phyloP scores from a whole-genome alignment of 345 rosid species.

The Streptanthus diversifolius region DNA sequence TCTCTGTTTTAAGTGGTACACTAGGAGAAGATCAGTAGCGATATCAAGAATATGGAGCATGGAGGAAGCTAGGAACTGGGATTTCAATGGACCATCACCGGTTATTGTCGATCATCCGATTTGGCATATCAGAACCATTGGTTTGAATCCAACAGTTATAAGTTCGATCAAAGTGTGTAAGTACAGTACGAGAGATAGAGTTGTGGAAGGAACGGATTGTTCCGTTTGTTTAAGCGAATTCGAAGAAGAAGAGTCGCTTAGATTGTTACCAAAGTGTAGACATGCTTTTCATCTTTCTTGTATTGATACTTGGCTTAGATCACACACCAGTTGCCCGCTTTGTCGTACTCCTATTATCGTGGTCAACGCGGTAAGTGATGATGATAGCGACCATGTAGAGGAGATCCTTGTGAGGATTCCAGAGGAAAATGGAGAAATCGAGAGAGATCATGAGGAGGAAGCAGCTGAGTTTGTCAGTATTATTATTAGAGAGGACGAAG shows the following conservation, averaged over 20 bases:
- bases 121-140: constrained; percentile 69
- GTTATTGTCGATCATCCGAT: constrained; percentile 52
- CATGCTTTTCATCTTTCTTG: constrained; percentile 74
- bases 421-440: constrained; percentile 27
- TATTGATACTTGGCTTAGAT: constrained; percentile 73
- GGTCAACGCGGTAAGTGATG: neutral
- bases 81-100: constrained; percentile 34
- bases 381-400: neutral
- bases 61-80: constrained; percentile 38
- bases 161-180: constrained; percentile 49
- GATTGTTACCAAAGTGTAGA: constrained; percentile 66
- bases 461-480: constrained; percentile 24
- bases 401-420: constrained; percentile 24
- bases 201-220: constrained; percentile 71
- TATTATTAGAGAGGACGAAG: constrained; percentile 17
- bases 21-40: constrained; percentile 11
- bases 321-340: constrained; percentile 63
- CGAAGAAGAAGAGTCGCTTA: constrained; percentile 56
- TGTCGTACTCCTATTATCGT: constrained; percentile 56
- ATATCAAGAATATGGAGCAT: constrained; percentile 32
- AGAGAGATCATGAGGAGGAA: constrained; percentile 19
- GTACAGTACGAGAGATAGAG: constrained; percentile 46
- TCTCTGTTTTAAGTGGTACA: constrained; percentile 33
- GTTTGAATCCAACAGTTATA: constrained; percentile 51
- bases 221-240: constrained; percentile 75